Conservation (phyloP, 371 early-diverging fungal species). For the Mortierella sp. region DNA sequence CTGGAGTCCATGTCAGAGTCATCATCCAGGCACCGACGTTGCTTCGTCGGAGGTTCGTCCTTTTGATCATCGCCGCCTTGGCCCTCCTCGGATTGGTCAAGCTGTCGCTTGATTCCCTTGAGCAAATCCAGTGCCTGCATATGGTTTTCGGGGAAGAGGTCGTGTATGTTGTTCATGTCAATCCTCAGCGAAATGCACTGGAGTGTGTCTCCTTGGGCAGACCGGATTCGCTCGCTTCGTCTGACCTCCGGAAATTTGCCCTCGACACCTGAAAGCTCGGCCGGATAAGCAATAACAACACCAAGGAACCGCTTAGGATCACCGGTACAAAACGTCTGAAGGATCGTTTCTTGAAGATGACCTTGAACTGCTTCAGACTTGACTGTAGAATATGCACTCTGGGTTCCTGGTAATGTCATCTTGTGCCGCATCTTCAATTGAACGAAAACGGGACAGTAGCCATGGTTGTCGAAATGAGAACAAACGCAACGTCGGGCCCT, state of each 20-base stretch:
- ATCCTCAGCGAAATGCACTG: conserved; percentile 28
- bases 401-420: background rate
- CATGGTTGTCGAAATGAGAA: conserved; percentile 15
- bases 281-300: conserved; percentile 21
- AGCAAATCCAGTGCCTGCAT: conserved; percentile 20
- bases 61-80: conserved; percentile 9
- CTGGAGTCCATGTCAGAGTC: conserved; percentile 7
- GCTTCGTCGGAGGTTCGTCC: conserved; percentile 16
- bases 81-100: conserved; percentile 4
- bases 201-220: conserved; percentile 15
- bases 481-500: conserved; percentile 25
- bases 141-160: conserved; percentile 15
- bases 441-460: conserved; percentile 18
- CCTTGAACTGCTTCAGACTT: conserved; percentile 16
- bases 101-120: conserved; percentile 15
- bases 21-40: conserved; percentile 14
- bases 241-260: conserved; percentile 8
- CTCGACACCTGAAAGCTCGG: conserved; percentile 20
- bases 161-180: conserved; percentile 26
- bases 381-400: conserved; percentile 11
- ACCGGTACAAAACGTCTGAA: conserved; percentile 25
- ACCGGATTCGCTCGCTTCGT: conserved; percentile 12
- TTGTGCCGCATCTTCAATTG: conserved; percentile 19
- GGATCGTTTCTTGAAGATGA: conserved; percentile 14
- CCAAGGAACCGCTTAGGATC: conserved; percentile 20